Conservation (phyloP, 441 rosid species). For the Croton laevigatus region DNA sequence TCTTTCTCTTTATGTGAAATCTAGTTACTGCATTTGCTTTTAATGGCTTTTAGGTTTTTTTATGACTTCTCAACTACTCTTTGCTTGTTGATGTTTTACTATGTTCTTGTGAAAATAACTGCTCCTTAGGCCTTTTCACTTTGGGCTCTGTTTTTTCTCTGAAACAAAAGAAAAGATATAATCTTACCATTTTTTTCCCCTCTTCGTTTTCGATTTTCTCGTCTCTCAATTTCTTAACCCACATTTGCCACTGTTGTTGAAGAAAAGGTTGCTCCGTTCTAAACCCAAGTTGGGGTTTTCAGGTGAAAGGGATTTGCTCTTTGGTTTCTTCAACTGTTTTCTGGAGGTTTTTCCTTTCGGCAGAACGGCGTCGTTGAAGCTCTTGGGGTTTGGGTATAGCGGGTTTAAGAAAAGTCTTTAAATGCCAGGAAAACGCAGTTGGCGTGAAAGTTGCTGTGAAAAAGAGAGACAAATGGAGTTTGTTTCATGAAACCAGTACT, state of each 20-base stretch:
- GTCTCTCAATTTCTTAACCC: slow-evolving; percentile 3
- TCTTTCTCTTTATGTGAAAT: background rate
- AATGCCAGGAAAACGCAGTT: slow-evolving; percentile 4
- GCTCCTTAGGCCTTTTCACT: background rate
- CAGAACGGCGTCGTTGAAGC: background rate
- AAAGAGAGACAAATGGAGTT: slow-evolving; percentile 16
- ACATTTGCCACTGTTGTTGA: background rate
- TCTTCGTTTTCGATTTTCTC: slow-evolving; percentile 10
- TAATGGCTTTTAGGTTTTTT: slow-evolving; percentile 20
- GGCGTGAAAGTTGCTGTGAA: background rate
- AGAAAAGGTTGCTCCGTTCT: slow-evolving; percentile 16
- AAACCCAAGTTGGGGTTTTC: slow-evolving; percentile 9
- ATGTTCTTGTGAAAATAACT: slow-evolving; percentile 21
- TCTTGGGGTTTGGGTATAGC: background rate
- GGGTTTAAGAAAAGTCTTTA: background rate
- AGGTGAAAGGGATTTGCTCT: slow-evolving; percentile 13
- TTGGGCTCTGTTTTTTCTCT: background rate
- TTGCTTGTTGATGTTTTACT: background rate
- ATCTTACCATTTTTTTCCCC: background rate
- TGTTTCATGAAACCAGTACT: slow-evolving; percentile 31
- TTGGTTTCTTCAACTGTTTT: background rate
- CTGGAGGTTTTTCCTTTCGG: background rate
- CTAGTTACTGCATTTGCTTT: background rate
- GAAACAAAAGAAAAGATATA: background rate
- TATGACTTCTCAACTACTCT: slow-evolving; percentile 22